These are phyloP conservation scores for Kalanchoe fedtschenkoi DNA, from an alignment of 164 flowering plant species.

Conservation along the genomic window DNA sequence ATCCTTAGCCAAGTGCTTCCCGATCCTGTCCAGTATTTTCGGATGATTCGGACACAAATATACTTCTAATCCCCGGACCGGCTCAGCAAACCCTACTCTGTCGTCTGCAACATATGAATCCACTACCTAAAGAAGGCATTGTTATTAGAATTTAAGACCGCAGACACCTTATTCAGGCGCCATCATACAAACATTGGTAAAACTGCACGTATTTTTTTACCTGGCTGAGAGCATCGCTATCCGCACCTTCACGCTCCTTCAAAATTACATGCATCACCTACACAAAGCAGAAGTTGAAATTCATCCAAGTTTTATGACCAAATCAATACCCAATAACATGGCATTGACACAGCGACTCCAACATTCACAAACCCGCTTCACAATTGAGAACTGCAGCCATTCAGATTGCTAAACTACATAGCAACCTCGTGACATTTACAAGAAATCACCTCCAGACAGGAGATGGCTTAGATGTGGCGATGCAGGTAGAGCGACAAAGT, in stretches of 20 bases:
- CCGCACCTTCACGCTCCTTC: conserved; percentile 53
- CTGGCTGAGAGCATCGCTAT: conserved; percentile 42
- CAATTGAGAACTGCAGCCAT: background rate
- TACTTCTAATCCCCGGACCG: conserved; percentile 63
- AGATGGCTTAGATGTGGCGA: background rate
- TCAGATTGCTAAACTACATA: background rate
- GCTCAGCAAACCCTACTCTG: conserved; percentile 89
- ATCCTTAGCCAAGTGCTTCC: conserved; percentile 47
- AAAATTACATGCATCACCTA: conserved; percentile 59
- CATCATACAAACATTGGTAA: no score
- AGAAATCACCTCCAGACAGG: no score
- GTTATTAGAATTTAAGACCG: background rate
- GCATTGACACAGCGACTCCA: background rate
- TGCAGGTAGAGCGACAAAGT: background rate
- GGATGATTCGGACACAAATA: conserved; percentile 68
- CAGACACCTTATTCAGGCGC: no score
- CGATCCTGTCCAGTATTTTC: conserved; percentile 44
- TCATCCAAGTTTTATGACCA: background rate
- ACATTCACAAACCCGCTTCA: background rate
- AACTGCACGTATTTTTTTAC: conserved; percentile 17
- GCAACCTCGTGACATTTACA: no score
- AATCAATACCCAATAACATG: background rate
- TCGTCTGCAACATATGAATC: conserved; percentile 66
- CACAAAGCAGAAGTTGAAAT: conserved; percentile 4
- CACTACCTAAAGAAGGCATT: conserved; percentile 37